Evolutionary conservation across 495 filamentous ascomycete species (phyloP).

Genomic region (Neurospora cerealis): DNA sequence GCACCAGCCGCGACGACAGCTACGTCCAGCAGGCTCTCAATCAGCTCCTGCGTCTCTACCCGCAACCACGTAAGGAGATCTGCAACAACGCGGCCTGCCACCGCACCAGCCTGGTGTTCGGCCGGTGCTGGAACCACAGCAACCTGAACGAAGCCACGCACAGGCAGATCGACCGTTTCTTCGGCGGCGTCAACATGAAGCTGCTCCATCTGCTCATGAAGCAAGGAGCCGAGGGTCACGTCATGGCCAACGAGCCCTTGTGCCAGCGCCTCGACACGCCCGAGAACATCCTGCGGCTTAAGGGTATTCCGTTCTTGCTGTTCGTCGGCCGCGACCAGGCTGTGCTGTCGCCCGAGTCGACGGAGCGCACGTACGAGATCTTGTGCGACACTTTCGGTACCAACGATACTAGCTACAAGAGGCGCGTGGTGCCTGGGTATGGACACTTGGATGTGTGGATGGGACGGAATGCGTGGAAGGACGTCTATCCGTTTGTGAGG

Average conservation of each 20-base stretch:
- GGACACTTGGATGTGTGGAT: conserved; percentile 62
- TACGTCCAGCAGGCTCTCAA: conserved; percentile 43
- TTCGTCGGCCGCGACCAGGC: conserved; percentile 51
- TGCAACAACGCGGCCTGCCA: conserved; percentile 55
- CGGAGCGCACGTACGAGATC: conserved; percentile 45
- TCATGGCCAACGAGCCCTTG: conserved; percentile 39
- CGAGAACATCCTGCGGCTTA: conserved; percentile 40
- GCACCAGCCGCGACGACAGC: conserved; percentile 35
- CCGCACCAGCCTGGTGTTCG: conserved; percentile 49
- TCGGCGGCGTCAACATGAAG: conserved; percentile 53
- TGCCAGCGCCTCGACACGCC: conserved; percentile 37
- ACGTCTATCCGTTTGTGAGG: conserved; percentile 51
- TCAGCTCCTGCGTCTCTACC: conserved; percentile 50
- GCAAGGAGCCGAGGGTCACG: conserved; percentile 42
- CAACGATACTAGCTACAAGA: conserved; percentile 31
- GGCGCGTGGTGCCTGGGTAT: conserved; percentile 49
- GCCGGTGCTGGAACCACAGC: conserved; percentile 53
- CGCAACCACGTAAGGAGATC: conserved; percentile 44
- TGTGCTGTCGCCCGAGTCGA: conserved; percentile 49
- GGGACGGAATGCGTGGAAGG: conserved; percentile 49
- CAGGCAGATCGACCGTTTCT: conserved; percentile 49
- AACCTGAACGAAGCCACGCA: conserved; percentile 58
- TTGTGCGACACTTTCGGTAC: conserved; percentile 44
- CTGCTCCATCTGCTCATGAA: conserved; percentile 47
- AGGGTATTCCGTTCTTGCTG: conserved; percentile 47